phyloP scores from a whole-genome alignment of 176 grass and related monocot genomes.

The Musa itinerans region DNA sequence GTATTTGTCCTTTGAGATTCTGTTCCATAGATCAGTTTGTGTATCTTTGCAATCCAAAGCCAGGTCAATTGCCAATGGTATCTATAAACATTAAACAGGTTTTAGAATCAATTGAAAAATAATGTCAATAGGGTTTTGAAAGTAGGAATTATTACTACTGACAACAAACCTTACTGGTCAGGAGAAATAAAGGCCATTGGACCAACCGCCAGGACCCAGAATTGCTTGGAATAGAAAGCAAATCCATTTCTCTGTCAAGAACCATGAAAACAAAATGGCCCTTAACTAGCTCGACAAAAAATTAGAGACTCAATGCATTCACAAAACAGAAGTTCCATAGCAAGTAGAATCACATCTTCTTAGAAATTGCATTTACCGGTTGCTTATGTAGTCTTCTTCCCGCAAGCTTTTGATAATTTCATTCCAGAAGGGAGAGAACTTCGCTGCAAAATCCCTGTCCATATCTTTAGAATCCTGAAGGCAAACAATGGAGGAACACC shows the following conservation, averaged over 20 bases:
- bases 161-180: conserved; percentile 78
- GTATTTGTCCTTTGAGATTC: conserved; percentile 86
- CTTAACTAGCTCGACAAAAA: background rate
- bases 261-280: background rate
- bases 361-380: conserved; percentile 39
- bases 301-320: too few species aligned
- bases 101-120: conserved; percentile 16
- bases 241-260: conserved; percentile 81
- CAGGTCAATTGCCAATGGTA: conserved; percentile 88
- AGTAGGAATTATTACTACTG: conserved; percentile 12
- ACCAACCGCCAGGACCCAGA: conserved; percentile 66
- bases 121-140: background rate
- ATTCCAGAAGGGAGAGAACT: conserved; percentile 97
- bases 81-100: conserved; percentile 44
- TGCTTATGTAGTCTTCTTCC: conserved; percentile 86
- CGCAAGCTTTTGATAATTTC: conserved; percentile 98
- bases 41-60: conserved; percentile 73
- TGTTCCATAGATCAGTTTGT: conserved; percentile 57
- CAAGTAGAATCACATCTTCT: background rate
- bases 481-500: background rate
- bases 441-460: conserved; percentile 60
- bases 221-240: conserved; percentile 98
- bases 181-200: conserved; percentile 94
- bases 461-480: conserved; percentile 47
- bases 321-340: background rate